phyloP scores from a whole-genome alignment of 2,329 filamentous ascomycete genomes.

The Parastagonospora nodorum region DNA sequence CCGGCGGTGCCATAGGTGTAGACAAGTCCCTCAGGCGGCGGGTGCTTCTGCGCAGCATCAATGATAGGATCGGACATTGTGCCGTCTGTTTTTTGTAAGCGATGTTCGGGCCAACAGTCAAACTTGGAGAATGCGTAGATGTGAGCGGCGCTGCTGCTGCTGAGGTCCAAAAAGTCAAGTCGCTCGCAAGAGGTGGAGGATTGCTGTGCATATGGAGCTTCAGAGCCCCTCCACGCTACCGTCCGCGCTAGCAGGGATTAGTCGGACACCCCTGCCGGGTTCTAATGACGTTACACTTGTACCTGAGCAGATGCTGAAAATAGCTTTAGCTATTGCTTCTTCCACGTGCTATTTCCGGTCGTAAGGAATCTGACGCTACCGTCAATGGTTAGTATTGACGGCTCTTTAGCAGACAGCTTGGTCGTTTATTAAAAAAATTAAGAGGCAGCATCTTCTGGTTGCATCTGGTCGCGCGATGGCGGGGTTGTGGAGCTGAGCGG shows the following conservation, averaged over 20 bases:
- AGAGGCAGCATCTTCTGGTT: no score
- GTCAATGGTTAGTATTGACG: not conserved
- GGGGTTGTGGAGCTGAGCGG: not conserved
- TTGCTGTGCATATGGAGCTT: slow-evolving; percentile 13
- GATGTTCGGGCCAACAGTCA: no score
- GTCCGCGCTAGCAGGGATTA: slow-evolving; percentile 23
- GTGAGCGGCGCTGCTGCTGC: no score
- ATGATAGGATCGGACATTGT: slow-evolving; percentile 41
- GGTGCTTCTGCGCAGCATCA: slow-evolving; percentile 41
- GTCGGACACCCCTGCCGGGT: slow-evolving; percentile 18
- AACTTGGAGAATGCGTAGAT: no score
- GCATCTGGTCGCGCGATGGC: not conserved
- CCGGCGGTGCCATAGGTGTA: slow-evolving; percentile 51
- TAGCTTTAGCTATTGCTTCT: not conserved
- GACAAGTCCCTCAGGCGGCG: slow-evolving; percentile 42
- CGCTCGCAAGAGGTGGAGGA: slow-evolving; percentile 6
- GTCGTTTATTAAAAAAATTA: no score
- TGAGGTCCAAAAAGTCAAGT: slow-evolving; percentile 8
- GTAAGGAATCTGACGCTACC: not conserved
- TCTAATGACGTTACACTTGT: slow-evolving; percentile 24
- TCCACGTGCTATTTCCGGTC: not conserved
- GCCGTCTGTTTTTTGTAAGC: not conserved
- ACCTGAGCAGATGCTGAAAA: slow-evolving; percentile 11
- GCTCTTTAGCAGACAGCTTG: not conserved
- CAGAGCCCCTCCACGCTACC: slow-evolving; percentile 12